Conservation (phyloP, 768 basidiomycete species). For the Pholiota molesta region DNA sequence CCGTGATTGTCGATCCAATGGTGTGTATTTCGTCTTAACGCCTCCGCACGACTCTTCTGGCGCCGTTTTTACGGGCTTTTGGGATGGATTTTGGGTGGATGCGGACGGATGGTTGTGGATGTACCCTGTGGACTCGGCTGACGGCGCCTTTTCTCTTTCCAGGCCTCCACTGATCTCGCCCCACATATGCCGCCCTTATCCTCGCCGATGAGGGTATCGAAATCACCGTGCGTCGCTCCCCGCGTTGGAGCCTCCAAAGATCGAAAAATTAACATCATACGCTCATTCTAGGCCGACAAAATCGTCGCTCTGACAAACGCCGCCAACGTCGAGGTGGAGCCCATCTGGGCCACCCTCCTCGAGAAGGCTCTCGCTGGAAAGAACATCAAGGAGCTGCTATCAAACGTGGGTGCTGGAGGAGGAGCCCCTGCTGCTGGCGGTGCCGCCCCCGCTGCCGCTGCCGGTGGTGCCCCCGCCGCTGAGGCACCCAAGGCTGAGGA, state of each 20-base stretch:
- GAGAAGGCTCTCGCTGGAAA: slow-evolving; percentile 98
- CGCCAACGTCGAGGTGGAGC: slow-evolving; percentile 85
- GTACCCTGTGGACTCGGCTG: slow-evolving; percentile 17
- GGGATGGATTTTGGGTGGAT: slow-evolving; percentile 30
- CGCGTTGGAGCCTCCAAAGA: not conserved
- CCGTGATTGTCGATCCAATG: slow-evolving; percentile 27
- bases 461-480: slow-evolving; percentile 64
- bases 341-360: slow-evolving; percentile 97
- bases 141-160: slow-evolving; percentile 9
- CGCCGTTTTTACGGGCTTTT: slow-evolving; percentile 17
- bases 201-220: slow-evolving; percentile 97
- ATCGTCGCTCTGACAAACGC: slow-evolving; percentile 83
- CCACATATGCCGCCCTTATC: slow-evolving; percentile 97
- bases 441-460: slow-evolving; percentile 58
- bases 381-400: slow-evolving; percentile 94
- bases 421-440: slow-evolving; percentile 75
- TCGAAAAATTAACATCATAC: slow-evolving; percentile 12
- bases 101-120: slow-evolving; percentile 22
- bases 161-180: slow-evolving; percentile 77
- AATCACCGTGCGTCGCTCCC: slow-evolving; percentile 81
- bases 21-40: slow-evolving; percentile 24
- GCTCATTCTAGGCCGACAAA: slow-evolving; percentile 77
- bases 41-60: not conserved
- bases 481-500: slow-evolving; percentile 80
- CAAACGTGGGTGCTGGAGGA: slow-evolving; percentile 93